Base-by-base conservation (phyloP, 179 eudicot genomes). In the Carnegiea gigantea region DNA sequence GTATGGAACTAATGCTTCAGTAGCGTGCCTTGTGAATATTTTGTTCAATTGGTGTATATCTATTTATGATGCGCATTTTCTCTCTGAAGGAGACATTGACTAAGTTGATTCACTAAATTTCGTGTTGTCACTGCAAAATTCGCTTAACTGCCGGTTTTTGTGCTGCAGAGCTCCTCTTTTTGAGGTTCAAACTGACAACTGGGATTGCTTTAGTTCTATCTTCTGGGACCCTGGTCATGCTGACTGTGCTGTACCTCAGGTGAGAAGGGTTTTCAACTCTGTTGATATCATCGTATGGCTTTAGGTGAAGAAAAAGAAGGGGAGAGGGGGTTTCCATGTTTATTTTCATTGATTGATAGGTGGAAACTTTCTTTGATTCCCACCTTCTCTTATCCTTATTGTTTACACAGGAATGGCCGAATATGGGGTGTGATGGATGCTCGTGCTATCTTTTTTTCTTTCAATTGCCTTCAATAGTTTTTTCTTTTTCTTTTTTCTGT, bases 231-330 rank as follows among this genome's bases (percentile, higher is more conserved):
- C 97, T 79, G 77, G 83, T 70, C 91, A 89, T 88, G 97, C 99
- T 81, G 98, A 95, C 84, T 97, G 99, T 89, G 91, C 98, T 75
- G 98, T 89, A 65, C 95, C 98, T 62, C 99, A 97, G 97, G 99
- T 97, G 81, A 82, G 71, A 80, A 77, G 38, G 70, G 43, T 65
- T 83, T 70, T 59, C 78, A 49, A 73, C 38, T 72, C 40, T 59
- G 57, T 36, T 46, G 48, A 26, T 75, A 40, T 23, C 26, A 15
- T 4, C 73, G 48, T 54, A 13, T 43, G 28, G 26, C 13, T 28
- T 67, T 30, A 59, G 46, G 38, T 62, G n/a, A 23, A 62, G 15
- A 65, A 28, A 26, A 65, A 65, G 26, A 65, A 14, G 38, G 14
- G 4, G 38, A 36, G 38, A 15, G 38, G 71, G 38, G 26, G 38